Evolutionary conservation across 1,284 basidiomycete genomes (phyloP).

Genomic region (Phlebopus sp.): DNA sequence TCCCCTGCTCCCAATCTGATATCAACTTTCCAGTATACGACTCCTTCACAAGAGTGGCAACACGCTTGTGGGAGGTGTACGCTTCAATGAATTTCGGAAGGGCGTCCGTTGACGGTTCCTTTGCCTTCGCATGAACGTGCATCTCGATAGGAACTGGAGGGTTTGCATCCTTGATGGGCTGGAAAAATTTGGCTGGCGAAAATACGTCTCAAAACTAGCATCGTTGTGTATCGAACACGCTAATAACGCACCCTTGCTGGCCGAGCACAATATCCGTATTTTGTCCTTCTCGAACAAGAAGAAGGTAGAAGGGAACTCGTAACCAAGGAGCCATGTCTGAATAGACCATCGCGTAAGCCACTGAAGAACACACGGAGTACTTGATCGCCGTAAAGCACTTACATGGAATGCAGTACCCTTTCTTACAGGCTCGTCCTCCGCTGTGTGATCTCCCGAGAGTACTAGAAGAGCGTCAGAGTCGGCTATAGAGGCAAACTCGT

Average conservation of each 20-base stretch:
- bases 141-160: conserved; percentile 62
- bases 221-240: conserved; percentile 3
- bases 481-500: conserved; percentile 67
- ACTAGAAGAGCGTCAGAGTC: conserved; percentile 73
- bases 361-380: conserved; percentile 6
- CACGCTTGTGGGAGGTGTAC: conserved; percentile 56
- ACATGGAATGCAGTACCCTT: conserved; percentile 93
- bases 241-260: conserved; percentile 74
- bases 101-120: conserved; percentile 69
- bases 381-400: conserved; percentile 25
- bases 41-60: conserved; percentile 78
- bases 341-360: conserved; percentile 19
- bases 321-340: conserved; percentile 93
- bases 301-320: conserved; percentile 94
- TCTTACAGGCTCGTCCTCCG: conserved; percentile 79
- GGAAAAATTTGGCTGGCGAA: conserved; percentile 65
- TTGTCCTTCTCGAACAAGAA: conserved; percentile 79
- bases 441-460: conserved; percentile 78
- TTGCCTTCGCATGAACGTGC: conserved; percentile 67
- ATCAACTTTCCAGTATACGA: conserved; percentile 76
- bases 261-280: conserved; percentile 81
- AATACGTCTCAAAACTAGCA: conserved; percentile 21
- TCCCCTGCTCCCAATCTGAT: conserved; percentile 72
- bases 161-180: conserved; percentile 60
- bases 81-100: conserved; percentile 58